These are phyloP conservation scores for Epichloe uncinata DNA, from an alignment of 2,329 filamentous ascomycete species.

Conservation along the genomic window DNA sequence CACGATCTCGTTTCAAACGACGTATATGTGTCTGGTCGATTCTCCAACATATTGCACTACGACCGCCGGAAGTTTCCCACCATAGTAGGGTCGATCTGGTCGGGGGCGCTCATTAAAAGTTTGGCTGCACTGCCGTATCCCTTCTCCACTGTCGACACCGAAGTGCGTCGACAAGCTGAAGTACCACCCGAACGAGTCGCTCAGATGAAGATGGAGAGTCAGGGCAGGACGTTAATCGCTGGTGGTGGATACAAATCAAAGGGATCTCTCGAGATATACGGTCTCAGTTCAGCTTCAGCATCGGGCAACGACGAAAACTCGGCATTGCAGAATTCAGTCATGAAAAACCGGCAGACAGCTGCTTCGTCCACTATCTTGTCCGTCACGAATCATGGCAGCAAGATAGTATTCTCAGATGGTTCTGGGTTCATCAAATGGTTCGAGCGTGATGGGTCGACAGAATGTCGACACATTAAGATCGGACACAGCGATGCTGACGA, in stretches of 20 bases:
- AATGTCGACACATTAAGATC: conserved; percentile 40
- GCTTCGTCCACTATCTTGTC: conserved; percentile 70
- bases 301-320: conserved; percentile 12
- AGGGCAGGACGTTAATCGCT: conserved; percentile 58
- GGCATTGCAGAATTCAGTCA: conserved; percentile 31
- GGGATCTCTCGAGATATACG: conserved; percentile 81
- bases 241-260: conserved; percentile 87
- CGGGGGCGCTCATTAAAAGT: conserved; percentile 65
- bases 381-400: conserved; percentile 66
- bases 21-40: conserved; percentile 80
- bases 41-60: conserved; percentile 79
- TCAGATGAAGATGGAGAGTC: conserved; percentile 36
- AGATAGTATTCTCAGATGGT: conserved; percentile 72
- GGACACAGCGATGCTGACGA: conserved; percentile 38
- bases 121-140: conserved; percentile 57
- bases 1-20: conserved; percentile 51
- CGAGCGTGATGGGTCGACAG: conserved; percentile 64
- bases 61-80: conserved; percentile 75
- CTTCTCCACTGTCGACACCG: conserved; percentile 48
- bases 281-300: conserved; percentile 29
- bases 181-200: conserved; percentile 41
- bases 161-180: conserved; percentile 40
- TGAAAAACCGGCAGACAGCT: conserved; percentile 74
- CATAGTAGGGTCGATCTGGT: conserved; percentile 67
- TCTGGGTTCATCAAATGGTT: conserved; percentile 82